These are phyloP conservation scores for Pelagomonas calceolata DNA, from an alignment of 108 stramenopile genomes.

Conservation along the genomic window DNA sequence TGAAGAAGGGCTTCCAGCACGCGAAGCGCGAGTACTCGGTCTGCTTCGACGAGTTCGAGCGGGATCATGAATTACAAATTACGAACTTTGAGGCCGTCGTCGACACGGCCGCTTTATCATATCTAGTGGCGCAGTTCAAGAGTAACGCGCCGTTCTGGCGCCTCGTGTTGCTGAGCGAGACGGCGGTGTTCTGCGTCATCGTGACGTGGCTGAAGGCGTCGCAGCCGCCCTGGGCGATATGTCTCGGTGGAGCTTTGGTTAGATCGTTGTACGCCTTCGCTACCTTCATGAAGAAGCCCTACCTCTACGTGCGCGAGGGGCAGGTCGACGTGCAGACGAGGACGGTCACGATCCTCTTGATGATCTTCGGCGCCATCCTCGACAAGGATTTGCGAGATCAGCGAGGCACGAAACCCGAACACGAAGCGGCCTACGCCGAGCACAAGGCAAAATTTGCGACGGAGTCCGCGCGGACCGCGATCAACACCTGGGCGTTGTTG, in stretches of 20 bases:
- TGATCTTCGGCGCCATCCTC: neutral
- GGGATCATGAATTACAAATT: slow-evolving; percentile 12
- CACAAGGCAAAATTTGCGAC: neutral
- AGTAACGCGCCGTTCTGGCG: neutral
- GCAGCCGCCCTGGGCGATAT: too few relatives aligned
- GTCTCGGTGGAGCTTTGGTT: neutral
- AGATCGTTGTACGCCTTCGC: neutral
- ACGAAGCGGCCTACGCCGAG: neutral
- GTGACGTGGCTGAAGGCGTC: neutral
- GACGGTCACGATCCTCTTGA: neutral
- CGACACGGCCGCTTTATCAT: slow-evolving; percentile 5
- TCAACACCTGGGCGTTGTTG: neutral
- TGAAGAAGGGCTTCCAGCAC: slow-evolving; percentile 1
- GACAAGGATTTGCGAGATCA: neutral
- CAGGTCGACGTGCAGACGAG: slow-evolving; percentile 6
- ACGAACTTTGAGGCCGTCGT: slow-evolving; percentile 3
- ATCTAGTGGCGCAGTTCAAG: slow-evolving; percentile 13
- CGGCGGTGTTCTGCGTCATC: neutral
- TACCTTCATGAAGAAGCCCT: neutral
- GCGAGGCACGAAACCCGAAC: neutral
- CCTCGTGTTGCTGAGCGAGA: slow-evolving; percentile 1
- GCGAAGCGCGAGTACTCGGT: slow-evolving; percentile 3
- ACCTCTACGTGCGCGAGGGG: slow-evolving; percentile 1
- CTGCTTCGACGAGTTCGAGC: slow-evolving; percentile 2
- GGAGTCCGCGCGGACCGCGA: too few relatives aligned